Conservation (phyloP, 441 rosid species). For the Rhodomyrtus psidioides region DNA sequence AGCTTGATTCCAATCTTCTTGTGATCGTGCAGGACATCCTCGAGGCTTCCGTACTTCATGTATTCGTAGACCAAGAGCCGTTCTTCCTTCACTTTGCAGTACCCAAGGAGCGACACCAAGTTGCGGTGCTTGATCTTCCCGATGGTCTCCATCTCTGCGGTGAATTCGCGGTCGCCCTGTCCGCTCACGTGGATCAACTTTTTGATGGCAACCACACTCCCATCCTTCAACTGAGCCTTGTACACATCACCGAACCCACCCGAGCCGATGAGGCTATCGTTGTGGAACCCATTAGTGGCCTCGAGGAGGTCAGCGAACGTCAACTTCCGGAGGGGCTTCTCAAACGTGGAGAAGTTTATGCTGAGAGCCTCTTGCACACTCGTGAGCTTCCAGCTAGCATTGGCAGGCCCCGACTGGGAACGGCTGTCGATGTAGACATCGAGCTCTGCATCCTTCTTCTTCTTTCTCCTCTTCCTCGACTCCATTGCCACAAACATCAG, state of each 20-base stretch:
- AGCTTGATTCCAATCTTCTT: slow-evolving; percentile 6
- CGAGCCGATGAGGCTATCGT: slow-evolving; percentile 7
- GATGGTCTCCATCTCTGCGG: slow-evolving; percentile 13
- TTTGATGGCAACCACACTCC: slow-evolving; percentile 8
- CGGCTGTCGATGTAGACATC: slow-evolving; percentile 55
- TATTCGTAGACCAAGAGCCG: slow-evolving; percentile 13
- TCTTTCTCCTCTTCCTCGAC: slow-evolving; percentile 60
- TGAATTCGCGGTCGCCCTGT: slow-evolving; percentile 11
- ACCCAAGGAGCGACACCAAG: slow-evolving; percentile 12
- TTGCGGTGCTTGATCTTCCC: slow-evolving; percentile 16
- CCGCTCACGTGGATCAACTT: slow-evolving; percentile 11
- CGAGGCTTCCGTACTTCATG: slow-evolving; percentile 13
- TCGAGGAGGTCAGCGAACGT: slow-evolving; percentile 9
- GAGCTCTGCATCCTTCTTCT: slow-evolving; percentile 40
- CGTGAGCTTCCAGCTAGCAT: slow-evolving; percentile 19
- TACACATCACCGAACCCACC: slow-evolving; percentile 16
- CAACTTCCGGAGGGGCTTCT: slow-evolving; percentile 7
- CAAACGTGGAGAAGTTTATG: slow-evolving; percentile 39
- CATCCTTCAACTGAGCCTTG: slow-evolving; percentile 6
- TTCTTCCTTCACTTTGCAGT: slow-evolving; percentile 13
- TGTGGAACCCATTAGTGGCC: slow-evolving; percentile 13
- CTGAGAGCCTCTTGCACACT: slow-evolving; percentile 63
- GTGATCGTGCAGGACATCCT: slow-evolving; percentile 9
- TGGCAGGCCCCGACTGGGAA: slow-evolving; percentile 50
- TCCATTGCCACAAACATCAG: slow-evolving; percentile 55